Base-by-base conservation (phyloP, 2,329 filamentous ascomycete genomes). In the Fusarium sp. region DNA sequence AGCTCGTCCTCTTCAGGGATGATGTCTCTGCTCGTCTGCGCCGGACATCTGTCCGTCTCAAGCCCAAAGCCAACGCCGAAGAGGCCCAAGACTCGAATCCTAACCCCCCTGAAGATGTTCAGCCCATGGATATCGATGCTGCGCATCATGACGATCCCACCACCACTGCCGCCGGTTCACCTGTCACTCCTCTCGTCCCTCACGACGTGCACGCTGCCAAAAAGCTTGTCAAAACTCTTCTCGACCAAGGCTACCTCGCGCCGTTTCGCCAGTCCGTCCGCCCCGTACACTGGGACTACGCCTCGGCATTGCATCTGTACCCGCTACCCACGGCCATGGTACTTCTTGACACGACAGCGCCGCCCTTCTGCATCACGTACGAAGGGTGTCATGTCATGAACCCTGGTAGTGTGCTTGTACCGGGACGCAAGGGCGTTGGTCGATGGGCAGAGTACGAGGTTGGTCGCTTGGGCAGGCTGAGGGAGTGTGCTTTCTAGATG, bases 351-450 rank as follows among this genome's bases (percentile, higher is more conserved):
- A 82, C 90, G 0, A 91, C 93, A 38, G 88, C 90, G 9, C 88
- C 91, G 12, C 84, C 92, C 0, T 99, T 97, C 72, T 90, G 90
- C 50, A 81, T 97, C 64, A 96, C 91, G 12, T 98, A 98, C 72
- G 94, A 97, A 76, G 94, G 93, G 0, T 98, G 95, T 72, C 91
- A 95, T 78, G 93, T 97, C 31, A 89, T 99, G 85, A 99, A 99
- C 74, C 93, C 95, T 0, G 92, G 93, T 6, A 83, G 85, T 44
- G 76, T 99, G 45, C 83, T 96, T 24, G 88, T 91, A 0, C 80
- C 85, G 0, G 89, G 88, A 1, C 83, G 88, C 49, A 85, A 87
- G 63, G 87, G 88, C 5, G 85, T 89, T 7, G 91, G 88, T 6
- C 84, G 88, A 61, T 98, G 95, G 94, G 83, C 94, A 2, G 95